Conservation (phyloP, 108 stramenopile genomes). For the Nannochloropsis gaditana region DNA sequence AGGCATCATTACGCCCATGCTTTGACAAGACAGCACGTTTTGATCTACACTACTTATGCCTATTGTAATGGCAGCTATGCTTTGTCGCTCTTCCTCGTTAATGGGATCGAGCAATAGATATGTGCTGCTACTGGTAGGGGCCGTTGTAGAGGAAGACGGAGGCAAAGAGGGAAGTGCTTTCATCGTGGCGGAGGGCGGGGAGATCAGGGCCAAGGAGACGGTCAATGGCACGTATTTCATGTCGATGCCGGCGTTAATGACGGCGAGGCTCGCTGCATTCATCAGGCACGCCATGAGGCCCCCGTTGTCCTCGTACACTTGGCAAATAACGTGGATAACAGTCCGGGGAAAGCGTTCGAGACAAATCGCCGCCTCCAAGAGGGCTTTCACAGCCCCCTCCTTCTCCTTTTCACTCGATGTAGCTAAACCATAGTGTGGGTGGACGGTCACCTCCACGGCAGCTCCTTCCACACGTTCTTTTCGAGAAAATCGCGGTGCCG, state of each 20-base stretch:
- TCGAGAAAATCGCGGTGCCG: constrained; percentile 63
- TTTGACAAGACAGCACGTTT: background rate
- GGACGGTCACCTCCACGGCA: constrained; percentile 31
- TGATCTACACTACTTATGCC: background rate
- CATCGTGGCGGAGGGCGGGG: background rate
- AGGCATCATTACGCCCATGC: constrained; percentile 6
- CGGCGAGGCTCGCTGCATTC: constrained; percentile 69
- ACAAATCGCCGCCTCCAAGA: constrained; percentile 57
- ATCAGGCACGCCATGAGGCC: constrained; percentile 59
- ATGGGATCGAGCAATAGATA: background rate
- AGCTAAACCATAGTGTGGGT: constrained; percentile 29
- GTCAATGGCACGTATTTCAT: constrained; percentile 69
- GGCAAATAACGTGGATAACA: constrained; percentile 66
- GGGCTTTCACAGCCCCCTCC: constrained; percentile 59
- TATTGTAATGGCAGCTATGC: background rate
- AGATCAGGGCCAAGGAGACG: background rate
- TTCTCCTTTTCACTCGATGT: constrained; percentile 50
- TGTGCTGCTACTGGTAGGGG: background rate
- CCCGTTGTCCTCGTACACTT: constrained; percentile 68
- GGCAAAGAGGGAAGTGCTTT: background rate
- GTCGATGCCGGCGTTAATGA: constrained; percentile 75
- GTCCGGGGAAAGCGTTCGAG: constrained; percentile 60
- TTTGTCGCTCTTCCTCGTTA: background rate
- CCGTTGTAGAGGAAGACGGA: background rate
- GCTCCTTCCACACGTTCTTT: constrained; percentile 57